These are phyloP conservation scores for Mucor plumbeus DNA, from an alignment of 371 early-diverging fungal species.

Conservation along the genomic window DNA sequence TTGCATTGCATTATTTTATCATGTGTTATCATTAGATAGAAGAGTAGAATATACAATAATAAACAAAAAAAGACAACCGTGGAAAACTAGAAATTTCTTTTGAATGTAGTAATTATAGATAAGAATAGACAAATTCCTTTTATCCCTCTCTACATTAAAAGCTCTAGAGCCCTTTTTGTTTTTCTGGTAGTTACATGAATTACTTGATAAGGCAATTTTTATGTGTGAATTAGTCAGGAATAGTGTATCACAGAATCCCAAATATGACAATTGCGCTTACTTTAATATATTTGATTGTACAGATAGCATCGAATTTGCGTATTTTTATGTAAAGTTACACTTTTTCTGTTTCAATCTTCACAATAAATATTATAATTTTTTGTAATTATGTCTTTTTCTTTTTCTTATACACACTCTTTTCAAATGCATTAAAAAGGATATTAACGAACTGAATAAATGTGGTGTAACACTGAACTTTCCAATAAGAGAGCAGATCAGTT, in stretches of 20 bases:
- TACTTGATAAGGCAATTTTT: background rate
- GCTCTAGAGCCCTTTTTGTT: background rate
- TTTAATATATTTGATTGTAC: background rate
- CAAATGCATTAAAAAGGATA: background rate
- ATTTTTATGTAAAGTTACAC: too few relatives aligned
- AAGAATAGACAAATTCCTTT: background rate
- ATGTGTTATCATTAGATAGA: background rate
- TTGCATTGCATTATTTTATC: background rate
- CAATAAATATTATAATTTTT: too few relatives aligned
- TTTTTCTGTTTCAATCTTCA: too few relatives aligned
- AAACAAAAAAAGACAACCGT: background rate
- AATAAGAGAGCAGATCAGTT: background rate
- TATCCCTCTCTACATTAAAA: background rate
- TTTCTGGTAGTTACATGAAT: background rate
- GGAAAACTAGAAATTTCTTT: background rate
- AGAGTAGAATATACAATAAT: background rate
- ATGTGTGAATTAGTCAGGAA: constrained; percentile 3
- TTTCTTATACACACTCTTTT: too few relatives aligned
- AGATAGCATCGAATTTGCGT: too few relatives aligned
- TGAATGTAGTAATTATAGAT: background rate
- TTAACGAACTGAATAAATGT: background rate
- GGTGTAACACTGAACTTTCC: background rate
- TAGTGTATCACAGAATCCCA: constrained; percentile 5
- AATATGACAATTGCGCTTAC: background rate
- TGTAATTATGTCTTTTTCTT: too few relatives aligned